These are phyloP conservation scores for Globisporangium lucens DNA, from an alignment of 352 stramenopile genomes.

Conservation along the genomic window DNA sequence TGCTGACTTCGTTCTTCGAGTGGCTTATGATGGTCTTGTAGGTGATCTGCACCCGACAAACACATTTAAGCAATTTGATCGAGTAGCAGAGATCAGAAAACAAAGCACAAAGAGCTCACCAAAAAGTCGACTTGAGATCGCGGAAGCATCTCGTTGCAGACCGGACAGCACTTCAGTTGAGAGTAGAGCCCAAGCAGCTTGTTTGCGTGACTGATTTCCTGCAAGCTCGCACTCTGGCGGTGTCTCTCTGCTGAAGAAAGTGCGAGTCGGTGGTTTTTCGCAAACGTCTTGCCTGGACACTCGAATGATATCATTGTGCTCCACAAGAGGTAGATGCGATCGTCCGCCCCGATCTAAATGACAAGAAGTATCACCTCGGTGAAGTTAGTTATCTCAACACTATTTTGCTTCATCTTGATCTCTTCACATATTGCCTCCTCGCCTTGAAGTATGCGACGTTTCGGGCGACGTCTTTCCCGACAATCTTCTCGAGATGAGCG, in stretches of 20 bases:
- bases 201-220: constrained; percentile 10
- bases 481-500: constrained; percentile 51
- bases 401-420: neutral
- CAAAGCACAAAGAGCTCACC: constrained; percentile 19
- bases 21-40: constrained; percentile 44
- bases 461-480: constrained; percentile 55
- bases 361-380: neutral
- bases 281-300: constrained; percentile 30
- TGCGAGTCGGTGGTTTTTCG: constrained; percentile 41
- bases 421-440: neutral
- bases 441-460: constrained; percentile 74
- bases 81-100: neutral
- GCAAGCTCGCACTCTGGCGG: constrained; percentile 3
- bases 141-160: constrained; percentile 35
- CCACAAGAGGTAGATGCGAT: constrained; percentile 72
- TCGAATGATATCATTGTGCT: constrained; percentile 70
- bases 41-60: constrained; percentile 24
- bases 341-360: constrained; percentile 46
- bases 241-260: constrained; percentile 24
- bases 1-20: constrained; percentile 21
- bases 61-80: neutral
- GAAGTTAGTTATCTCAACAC: neutral
- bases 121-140: constrained; percentile 41
- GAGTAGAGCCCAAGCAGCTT: constrained; percentile 21
- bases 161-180: constrained; percentile 40